phyloP scores from a whole-genome alignment of 163 green algal genomes.

The Coccomyxa subellipsoidea region DNA sequence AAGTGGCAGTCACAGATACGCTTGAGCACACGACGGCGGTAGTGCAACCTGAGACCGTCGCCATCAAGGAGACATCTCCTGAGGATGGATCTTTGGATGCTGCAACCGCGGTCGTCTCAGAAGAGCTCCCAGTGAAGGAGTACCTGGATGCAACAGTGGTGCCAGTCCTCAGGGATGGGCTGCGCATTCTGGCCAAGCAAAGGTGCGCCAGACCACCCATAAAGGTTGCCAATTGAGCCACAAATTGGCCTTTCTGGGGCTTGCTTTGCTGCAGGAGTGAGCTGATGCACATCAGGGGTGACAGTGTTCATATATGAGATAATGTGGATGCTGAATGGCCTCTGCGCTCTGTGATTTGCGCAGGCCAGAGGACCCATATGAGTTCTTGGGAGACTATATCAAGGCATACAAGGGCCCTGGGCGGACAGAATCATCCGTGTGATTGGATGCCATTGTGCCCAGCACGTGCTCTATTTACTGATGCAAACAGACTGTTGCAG shows the following conservation, averaged over 20 bases:
- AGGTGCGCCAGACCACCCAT: neutral
- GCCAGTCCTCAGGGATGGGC: slow-evolving; percentile 17
- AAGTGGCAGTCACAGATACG: neutral
- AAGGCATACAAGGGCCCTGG: slow-evolving; percentile 19
- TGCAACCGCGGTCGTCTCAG: neutral
- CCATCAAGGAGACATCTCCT: neutral
- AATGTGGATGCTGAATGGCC: neutral
- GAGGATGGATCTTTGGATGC: neutral
- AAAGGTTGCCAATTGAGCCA: no score
- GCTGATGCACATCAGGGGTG: no score
- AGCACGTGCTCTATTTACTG: no score
- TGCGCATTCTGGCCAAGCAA: slow-evolving; percentile 20
- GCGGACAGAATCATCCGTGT: no score
- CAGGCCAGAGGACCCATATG: slow-evolving; percentile 17
- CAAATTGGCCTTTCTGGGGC: no score
- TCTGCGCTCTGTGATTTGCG: neutral
- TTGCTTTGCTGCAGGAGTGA: no score
- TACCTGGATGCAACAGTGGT: slow-evolving; percentile 28
- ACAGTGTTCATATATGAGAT: no score
- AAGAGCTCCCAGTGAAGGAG: neutral
- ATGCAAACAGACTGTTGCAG: no score
- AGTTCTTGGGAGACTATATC: slow-evolving; percentile 21
- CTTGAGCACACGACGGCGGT: neutral
- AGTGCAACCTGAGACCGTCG: neutral
- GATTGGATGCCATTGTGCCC: no score